A percentile compares a stretch with the other conserved stretches of the same genome.
Conservation (phyloP, 345 rosid genomes). For the Syzygium aqueum region DNA sequence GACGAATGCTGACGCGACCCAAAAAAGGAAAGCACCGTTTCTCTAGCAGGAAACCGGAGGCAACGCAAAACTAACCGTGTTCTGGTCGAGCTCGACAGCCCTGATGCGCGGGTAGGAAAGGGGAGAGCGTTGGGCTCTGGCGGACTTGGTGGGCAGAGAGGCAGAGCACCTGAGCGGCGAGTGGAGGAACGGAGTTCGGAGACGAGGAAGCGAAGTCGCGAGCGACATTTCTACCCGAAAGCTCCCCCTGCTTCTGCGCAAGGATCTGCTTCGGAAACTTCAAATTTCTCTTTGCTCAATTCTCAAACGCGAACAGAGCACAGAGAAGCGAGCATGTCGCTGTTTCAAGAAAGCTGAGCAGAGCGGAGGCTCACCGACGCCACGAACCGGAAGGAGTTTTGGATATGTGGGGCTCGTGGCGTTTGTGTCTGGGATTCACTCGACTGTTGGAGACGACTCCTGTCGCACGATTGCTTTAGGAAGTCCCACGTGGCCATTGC, state of each 20-base stretch:
- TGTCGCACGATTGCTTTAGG: background rate
- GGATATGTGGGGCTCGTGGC: background rate
- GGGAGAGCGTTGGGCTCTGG: slow-evolving; percentile 29
- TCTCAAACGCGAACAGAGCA: background rate
- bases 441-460: background rate
- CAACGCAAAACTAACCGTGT: slow-evolving; percentile 35
- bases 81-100: slow-evolving; percentile 67
- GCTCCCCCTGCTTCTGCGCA: background rate
- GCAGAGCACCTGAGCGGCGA: slow-evolving; percentile 31
- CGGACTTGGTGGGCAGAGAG: slow-evolving; percentile 9
- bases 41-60: background rate
- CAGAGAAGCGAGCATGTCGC: background rate
- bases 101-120: slow-evolving; percentile 46
- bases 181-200: slow-evolving; percentile 47
- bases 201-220: slow-evolving; percentile 34
- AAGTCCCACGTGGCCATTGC: background rate
- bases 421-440: too few relatives aligned
- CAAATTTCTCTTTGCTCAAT: background rate
- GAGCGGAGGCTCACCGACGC: background rate
- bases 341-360: background rate
- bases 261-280: background rate
- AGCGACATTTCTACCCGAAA: slow-evolving; percentile 26
- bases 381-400: background rate
- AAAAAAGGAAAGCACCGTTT: background rate
- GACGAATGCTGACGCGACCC: background rate